These are phyloP conservation scores for Centaurea solstitialis DNA, from an alignment of 129 eudicot genomes.

Conservation along the genomic window DNA sequence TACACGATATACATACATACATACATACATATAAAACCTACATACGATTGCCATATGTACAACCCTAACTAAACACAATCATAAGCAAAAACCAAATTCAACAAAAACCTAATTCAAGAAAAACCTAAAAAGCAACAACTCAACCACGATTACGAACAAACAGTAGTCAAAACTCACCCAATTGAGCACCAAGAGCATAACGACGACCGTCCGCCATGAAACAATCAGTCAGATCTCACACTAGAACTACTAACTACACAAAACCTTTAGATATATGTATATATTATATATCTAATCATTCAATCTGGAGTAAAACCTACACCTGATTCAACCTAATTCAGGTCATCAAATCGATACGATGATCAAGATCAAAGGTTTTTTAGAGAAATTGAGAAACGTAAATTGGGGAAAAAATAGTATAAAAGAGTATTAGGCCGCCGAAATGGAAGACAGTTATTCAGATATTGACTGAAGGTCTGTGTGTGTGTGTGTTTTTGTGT, in stretches of 20 bases:
- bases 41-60: not conserved
- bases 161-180: slow-evolving; percentile 46
- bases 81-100: not conserved
- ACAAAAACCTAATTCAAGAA: slow-evolving; percentile 20
- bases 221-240: slow-evolving; percentile 31
- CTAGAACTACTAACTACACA: slow-evolving; percentile 12
- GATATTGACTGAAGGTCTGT: slow-evolving; percentile 13
- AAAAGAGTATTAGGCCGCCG: slow-evolving; percentile 49
- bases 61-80: not conserved
- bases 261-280: not conserved
- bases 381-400: slow-evolving; percentile 7
- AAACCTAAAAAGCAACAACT: not conserved
- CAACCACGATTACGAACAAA: not conserved
- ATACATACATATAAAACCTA: not conserved
- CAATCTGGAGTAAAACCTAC: slow-evolving; percentile 4
- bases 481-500: slow-evolving; percentile 9
- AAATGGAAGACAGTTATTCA: slow-evolving; percentile 49
- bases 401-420: not conserved
- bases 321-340: not conserved
- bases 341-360: not conserved
- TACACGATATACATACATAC: slow-evolving; percentile 2
- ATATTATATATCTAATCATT: not conserved
- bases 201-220: slow-evolving; percentile 66
- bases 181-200: slow-evolving; percentile 64
- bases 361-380: slow-evolving; percentile 22